Base-by-base conservation (phyloP, 768 basidiomycete genomes). In the Hemileccinum impolitum region DNA sequence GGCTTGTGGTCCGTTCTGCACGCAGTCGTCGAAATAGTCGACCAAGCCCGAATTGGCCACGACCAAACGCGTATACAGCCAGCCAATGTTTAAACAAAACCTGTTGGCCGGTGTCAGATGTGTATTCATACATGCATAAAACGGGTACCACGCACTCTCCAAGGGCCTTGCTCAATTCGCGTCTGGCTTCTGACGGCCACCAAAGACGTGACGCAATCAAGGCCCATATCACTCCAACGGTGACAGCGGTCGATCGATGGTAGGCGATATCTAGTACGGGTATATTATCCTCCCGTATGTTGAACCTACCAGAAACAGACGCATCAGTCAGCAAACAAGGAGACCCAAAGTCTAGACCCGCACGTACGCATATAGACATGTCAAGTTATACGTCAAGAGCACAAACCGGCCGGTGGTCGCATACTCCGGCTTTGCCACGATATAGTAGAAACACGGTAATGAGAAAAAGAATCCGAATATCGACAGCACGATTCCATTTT, bases 121-220 rank as follows among this genome's bases (percentile, higher is more conserved):
- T 8, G n/a, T n/a, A 8, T n/a, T 36, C 35, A 7, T 36, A 4
- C 23, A 44, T 17, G 32, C 34, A 9, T 13, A 60, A 23, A 28
- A 44, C 39, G 32, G 23, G 37, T 41, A 12, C 3, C 10, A 71
- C 84, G 54, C 49, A 95, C 92, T 98, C 94, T 71, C 91, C 86
- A 6, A 98, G 75, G 0, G 82, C 85, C 52, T 82, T 84, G 40
- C 85, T 82, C 4, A 99, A 73, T 67, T 98, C 95, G 35, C 88
- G 74, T 39, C 95, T 74, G 0, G 96, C 96, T 60, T 96, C 94
- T 9, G 89, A 81, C 1, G 96, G 96, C 95, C 94, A 98, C 89
- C 94, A 93, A 54, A 87, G 86, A 40, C 91, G 75, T 5, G 90
- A 93, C 18, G 96, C 83, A 42, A 97, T 69, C 3, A 85, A 79